phyloP scores from a whole-genome alignment of 2,329 filamentous ascomycete species.

The Talaromyces islandicus region DNA sequence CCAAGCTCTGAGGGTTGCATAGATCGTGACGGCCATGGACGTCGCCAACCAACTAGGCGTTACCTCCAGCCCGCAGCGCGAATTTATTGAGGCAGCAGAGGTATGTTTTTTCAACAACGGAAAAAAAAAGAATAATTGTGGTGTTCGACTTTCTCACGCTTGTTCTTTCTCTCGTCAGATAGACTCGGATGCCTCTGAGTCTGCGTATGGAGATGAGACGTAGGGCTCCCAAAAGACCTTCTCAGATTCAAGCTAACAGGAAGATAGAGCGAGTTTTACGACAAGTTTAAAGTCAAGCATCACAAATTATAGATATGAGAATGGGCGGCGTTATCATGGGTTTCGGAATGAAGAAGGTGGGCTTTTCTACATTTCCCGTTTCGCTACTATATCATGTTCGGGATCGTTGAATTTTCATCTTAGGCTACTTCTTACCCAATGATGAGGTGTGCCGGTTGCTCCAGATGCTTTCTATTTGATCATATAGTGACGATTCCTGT shows the following conservation, averaged over 20 bases:
- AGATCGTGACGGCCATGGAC: background rate
- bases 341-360: slow-evolving; percentile 26
- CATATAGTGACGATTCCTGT: background rate
- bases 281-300: slow-evolving; percentile 24
- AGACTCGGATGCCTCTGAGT: slow-evolving; percentile 5
- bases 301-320: slow-evolving; percentile 14
- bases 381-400: background rate
- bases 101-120: background rate
- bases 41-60: background rate
- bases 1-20: no score
- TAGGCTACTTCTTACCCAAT: slow-evolving; percentile 7
- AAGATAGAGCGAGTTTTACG: slow-evolving; percentile 20
- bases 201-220: slow-evolving; percentile 8
- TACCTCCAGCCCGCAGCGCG: background rate
- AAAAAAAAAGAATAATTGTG: no score
- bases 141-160: background rate
- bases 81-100: slow-evolving; percentile 8
- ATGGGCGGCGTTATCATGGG: slow-evolving; percentile 16
- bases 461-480: background rate
- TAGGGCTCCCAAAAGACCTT: background rate
- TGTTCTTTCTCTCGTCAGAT: background rate
- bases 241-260: background rate
- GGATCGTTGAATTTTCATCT: background rate
- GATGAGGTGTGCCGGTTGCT: background rate
- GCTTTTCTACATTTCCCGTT: background rate